These are phyloP conservation scores for Trichoderma polysporum DNA, from an alignment of 2,329 filamentous ascomycete genomes.

Conservation along the genomic window DNA sequence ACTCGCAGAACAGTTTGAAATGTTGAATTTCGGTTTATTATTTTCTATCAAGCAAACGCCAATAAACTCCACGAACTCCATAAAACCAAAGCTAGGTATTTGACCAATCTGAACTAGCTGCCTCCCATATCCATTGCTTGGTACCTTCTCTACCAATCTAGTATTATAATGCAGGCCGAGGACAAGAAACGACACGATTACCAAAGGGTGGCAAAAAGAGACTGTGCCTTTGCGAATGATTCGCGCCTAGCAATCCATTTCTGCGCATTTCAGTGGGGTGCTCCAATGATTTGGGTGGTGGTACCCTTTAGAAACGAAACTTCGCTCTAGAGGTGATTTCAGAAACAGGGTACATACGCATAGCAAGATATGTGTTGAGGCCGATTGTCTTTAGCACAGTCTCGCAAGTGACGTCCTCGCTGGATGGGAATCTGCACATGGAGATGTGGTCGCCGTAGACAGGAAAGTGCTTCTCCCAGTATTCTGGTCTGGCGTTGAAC, in stretches of 20 bases:
- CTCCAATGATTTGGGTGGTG: background rate
- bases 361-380: slow-evolving; percentile 14
- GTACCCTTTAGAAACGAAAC: background rate
- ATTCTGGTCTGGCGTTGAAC: background rate
- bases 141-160: background rate
- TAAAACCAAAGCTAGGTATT: background rate
- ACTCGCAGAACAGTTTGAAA: background rate
- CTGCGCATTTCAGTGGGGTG: background rate
- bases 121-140: background rate
- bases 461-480: slow-evolving; percentile 14
- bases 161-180: background rate
- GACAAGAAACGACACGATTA: background rate
- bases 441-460: slow-evolving; percentile 17
- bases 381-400: slow-evolving; percentile 17
- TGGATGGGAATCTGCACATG: slow-evolving; percentile 4
- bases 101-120: background rate
- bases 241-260: slow-evolving; percentile 4
- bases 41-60: background rate
- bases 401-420: background rate
- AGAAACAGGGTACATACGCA: background rate
- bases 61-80: background rate
- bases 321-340: background rate
- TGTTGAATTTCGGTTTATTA: background rate
- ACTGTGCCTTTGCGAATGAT: background rate
- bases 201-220: slow-evolving; percentile 22